Base-by-base conservation (phyloP, 2,329 filamentous ascomycete species). In the Scedosporium apiospermum region DNA sequence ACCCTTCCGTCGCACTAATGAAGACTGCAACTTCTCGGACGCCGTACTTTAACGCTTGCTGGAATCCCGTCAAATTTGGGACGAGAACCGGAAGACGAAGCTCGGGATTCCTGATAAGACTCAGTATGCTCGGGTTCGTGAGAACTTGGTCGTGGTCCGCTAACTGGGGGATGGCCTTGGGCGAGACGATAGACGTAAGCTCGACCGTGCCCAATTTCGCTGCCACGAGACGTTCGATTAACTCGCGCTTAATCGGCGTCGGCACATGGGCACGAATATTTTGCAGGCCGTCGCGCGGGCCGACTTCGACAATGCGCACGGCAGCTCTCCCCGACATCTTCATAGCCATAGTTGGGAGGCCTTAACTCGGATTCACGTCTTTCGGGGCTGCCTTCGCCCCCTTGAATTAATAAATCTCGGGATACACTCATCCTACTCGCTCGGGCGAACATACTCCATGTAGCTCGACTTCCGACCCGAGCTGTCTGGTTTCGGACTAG, bases 101-200 rank as follows among this genome's bases (percentile, higher is more conserved):
- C 14, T 30, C 6, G 44, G 41, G 23, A 6, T 26, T 57, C 18
- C 53, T 27, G n/a, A 64, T 23, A 34, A 65, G 59, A 23, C 27
- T n/a, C 14, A 63, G 34, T n/a, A 65, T 38, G 0, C 61, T 51
- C 16, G 66, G 68, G 58, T 59, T 51, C 6, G 51, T 46, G 41
- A 85, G 73, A n/a, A 85, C 78, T 55, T 80, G 71, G 27, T 77
- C 76, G 6, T 79, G 82, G 64, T 82, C 82, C 16, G 79, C 78
- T 76, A 87, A 84, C 77, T 90, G 87, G 2, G 87, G 87, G 2
- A 88, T 81, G 75, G 83, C 87, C 77, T 83, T 86, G 1, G 86
- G 85, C 16, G 84, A 83, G 7, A 89, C 87, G 58, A 89, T 85
- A 1, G 85, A 88, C 1, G 86, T 87, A 2, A 86, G 80, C 69